These are phyloP conservation scores for Abrus pulchellus DNA, from an alignment of 306 rosid species.

Conservation along the genomic window DNA sequence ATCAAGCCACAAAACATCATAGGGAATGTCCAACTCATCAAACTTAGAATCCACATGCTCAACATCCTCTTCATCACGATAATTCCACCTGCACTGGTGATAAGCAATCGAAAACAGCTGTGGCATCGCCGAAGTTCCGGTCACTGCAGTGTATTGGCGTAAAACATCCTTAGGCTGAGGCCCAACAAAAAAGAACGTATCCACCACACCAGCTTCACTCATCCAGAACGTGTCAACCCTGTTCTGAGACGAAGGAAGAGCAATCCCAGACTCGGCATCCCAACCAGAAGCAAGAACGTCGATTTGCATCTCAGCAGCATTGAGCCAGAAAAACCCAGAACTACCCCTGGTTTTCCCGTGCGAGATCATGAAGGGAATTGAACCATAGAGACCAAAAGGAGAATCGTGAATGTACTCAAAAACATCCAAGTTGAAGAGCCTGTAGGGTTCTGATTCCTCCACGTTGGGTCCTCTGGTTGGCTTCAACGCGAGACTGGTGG, in stretches of 20 bases:
- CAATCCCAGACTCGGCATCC: slow-evolving; percentile 78
- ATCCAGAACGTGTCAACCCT: slow-evolving; percentile 92
- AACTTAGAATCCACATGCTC: slow-evolving; percentile 87
- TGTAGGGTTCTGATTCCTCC: slow-evolving; percentile 87
- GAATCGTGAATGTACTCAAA: slow-evolving; percentile 88
- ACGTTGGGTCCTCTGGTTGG: slow-evolving; percentile 90
- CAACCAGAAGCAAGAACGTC: slow-evolving; percentile 90
- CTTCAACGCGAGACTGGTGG: slow-evolving; percentile 73
- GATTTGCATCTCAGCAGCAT: slow-evolving; percentile 98
- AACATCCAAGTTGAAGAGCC: slow-evolving; percentile 89
- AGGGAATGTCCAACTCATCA: slow-evolving; percentile 90
- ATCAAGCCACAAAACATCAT: slow-evolving; percentile 98
- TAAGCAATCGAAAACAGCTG: slow-evolving; percentile 86
- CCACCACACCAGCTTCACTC: slow-evolving; percentile 94
- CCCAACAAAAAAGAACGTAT: slow-evolving; percentile 82
- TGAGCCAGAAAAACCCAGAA: slow-evolving; percentile 91
- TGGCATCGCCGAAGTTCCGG: slow-evolving; percentile 83
- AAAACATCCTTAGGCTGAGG: slow-evolving; percentile 87
- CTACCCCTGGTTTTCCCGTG: slow-evolving; percentile 81
- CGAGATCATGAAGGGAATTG: slow-evolving; percentile 91
- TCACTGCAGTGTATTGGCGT: slow-evolving; percentile 80
- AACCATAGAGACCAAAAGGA: slow-evolving; percentile 90
- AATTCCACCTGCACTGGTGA: slow-evolving; percentile 98
- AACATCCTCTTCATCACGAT: slow-evolving; percentile 96
- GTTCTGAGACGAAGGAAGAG: slow-evolving; percentile 69